phyloP scores from a whole-genome alignment of 345 rosid species.

The Hibiscus mutabilis region DNA sequence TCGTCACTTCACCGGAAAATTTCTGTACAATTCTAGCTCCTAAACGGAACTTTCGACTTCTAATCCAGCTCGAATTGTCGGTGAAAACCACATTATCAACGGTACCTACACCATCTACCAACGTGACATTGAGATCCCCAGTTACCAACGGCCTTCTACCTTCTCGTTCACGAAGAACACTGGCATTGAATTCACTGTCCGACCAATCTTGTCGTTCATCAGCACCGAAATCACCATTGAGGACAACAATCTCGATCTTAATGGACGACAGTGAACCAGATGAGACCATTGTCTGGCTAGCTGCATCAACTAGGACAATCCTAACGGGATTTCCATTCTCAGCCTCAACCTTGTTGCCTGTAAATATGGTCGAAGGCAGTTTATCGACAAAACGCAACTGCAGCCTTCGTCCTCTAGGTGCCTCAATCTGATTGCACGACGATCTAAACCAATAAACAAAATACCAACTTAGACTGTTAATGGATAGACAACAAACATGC shows the following conservation, averaged over 20 bases:
- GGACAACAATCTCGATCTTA: slow-evolving; percentile 48
- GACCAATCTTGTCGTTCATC: slow-evolving; percentile 48
- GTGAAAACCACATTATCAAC: slow-evolving; percentile 47
- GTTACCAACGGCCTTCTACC: slow-evolving; percentile 65
- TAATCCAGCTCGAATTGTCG: slow-evolving; percentile 80
- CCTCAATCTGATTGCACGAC: slow-evolving; percentile 19
- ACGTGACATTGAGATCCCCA: slow-evolving; percentile 41
- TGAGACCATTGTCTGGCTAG: slow-evolving; percentile 22
- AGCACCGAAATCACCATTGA: slow-evolving; percentile 52
- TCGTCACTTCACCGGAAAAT: slow-evolving; percentile 24
- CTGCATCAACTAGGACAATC: slow-evolving; percentile 42
- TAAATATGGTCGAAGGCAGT: slow-evolving; percentile 39
- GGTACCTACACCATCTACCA: slow-evolving; percentile 43
- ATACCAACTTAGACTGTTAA: slow-evolving; percentile 1
- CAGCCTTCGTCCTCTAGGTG: slow-evolving; percentile 28
- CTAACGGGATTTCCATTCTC: slow-evolving; percentile 36
- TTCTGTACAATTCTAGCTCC: slow-evolving; percentile 48
- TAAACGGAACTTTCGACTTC: slow-evolving; percentile 60
- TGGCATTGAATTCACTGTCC: slow-evolving; percentile 31
- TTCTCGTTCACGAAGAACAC: slow-evolving; percentile 46
- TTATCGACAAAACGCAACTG: slow-evolving; percentile 38
- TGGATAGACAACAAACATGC: not conserved
- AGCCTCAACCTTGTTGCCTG: slow-evolving; percentile 44
- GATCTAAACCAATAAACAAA: slow-evolving; percentile 18
- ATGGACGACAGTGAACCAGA: slow-evolving; percentile 47